Conservation (phyloP, 192 early-diverging fungal genomes). For the Coemansia javaensis region DNA sequence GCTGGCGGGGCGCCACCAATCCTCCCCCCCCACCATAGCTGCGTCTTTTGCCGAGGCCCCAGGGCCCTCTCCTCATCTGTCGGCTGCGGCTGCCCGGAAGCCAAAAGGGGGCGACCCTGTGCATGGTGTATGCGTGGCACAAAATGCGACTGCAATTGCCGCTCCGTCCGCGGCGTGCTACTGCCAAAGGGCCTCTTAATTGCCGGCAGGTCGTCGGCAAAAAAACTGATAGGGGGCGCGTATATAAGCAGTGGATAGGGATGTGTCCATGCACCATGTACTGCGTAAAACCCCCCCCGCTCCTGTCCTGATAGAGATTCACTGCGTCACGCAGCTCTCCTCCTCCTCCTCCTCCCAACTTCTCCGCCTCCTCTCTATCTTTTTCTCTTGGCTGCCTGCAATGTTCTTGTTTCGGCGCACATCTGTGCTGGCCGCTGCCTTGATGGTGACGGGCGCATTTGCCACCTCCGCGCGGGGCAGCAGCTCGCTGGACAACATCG, state of each 20-base stretch:
- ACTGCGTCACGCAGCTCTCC: no score
- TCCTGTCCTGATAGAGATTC: no score
- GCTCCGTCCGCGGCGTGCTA: no score
- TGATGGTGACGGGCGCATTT: not conserved
- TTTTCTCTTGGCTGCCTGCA: not conserved
- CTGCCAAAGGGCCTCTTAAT: no score
- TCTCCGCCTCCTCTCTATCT: no score
- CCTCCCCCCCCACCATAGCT: no score
- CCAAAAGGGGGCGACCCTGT: not conserved
- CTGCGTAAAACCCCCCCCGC: no score
- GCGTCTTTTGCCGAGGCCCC: no score
- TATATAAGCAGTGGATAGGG: not conserved
- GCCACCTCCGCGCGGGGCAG: not conserved
- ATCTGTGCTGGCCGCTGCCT: not conserved
- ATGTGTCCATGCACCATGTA: no score
- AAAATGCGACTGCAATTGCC: not conserved
- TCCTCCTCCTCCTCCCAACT: not conserved
- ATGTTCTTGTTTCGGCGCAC: not conserved
- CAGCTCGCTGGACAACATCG: conserved; percentile 29
- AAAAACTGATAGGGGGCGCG: not conserved
- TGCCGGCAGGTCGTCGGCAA: no score
- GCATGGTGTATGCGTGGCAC: not conserved
- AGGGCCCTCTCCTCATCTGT: no score
- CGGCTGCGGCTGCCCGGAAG: not conserved
- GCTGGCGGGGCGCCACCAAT: no score